Conservation (phyloP, 805 yeast species). For the Priceomyces fermenticarens region DNA sequence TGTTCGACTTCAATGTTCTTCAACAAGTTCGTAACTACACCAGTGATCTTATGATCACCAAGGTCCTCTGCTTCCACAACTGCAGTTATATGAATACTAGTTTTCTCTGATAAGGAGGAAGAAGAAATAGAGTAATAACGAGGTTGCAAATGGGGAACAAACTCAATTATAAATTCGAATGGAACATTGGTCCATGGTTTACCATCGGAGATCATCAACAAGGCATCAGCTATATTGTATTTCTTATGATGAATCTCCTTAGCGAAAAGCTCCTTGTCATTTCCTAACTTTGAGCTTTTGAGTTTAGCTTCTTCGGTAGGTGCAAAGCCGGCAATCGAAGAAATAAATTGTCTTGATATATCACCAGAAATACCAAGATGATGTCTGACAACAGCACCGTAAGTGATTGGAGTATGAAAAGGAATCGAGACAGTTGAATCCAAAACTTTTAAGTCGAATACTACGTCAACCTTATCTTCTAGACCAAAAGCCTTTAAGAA, state of each 20-base stretch:
- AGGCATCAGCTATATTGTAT: slow-evolving; percentile 73
- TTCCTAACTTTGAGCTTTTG: slow-evolving; percentile 51
- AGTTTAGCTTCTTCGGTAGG: slow-evolving; percentile 60
- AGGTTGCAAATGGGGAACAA: slow-evolving; percentile 79
- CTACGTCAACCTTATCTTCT: slow-evolving; percentile 46
- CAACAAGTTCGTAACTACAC: slow-evolving; percentile 89
- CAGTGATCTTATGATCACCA: slow-evolving; percentile 48
- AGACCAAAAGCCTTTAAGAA: slow-evolving; percentile 67
- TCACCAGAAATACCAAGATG: slow-evolving; percentile 91
- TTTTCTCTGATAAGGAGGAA: slow-evolving; percentile 74
- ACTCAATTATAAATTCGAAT: slow-evolving; percentile 79
- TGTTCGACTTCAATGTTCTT: slow-evolving; percentile 64
- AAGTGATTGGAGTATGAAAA: slow-evolving; percentile 82
- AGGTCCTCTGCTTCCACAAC: slow-evolving; percentile 71
- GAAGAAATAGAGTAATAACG: slow-evolving; percentile 97
- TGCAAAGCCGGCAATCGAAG: slow-evolving; percentile 74
- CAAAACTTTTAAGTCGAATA: slow-evolving; percentile 62
- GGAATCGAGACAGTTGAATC: slow-evolving; percentile 67
- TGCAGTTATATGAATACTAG: slow-evolving; percentile 79
- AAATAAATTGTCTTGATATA: slow-evolving; percentile 82
- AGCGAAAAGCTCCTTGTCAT: slow-evolving; percentile 69
- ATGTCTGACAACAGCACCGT: slow-evolving; percentile 80
- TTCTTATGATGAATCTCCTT: slow-evolving; percentile 56
- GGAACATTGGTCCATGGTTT: slow-evolving; percentile 75
- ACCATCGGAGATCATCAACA: slow-evolving; percentile 60